Conservation (phyloP, 164 flowering plant genomes). For the Dillenia suffruticosa region DNA sequence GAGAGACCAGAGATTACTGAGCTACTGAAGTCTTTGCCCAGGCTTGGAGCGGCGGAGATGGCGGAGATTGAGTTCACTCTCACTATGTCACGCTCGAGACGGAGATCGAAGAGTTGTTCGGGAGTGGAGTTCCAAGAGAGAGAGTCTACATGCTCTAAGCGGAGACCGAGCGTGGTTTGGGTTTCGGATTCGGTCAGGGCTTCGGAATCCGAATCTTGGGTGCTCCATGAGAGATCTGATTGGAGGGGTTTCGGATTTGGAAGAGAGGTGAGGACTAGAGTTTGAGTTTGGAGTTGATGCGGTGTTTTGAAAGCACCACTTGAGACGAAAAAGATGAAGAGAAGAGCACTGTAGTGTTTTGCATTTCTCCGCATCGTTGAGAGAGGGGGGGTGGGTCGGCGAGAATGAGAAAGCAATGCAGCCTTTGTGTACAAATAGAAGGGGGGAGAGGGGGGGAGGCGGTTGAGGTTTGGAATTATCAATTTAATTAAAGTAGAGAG, state of each 20-base stretch:
- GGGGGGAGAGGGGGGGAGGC: no score
- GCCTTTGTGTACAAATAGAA: no score
- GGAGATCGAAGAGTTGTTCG: constrained; percentile 44
- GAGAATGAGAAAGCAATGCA: no score
- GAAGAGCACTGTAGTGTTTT: constrained; percentile 5
- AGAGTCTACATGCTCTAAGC: constrained; percentile 51
- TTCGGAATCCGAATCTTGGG: constrained; percentile 13
- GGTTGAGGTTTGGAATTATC: no score
- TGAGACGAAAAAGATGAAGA: constrained; percentile 3
- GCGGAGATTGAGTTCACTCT: constrained; percentile 33
- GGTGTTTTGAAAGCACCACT: constrained; percentile 9
- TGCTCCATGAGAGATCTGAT: constrained; percentile 31
- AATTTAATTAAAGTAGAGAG: no score
- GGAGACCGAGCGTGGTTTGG: constrained; percentile 22
- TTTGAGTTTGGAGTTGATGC: constrained; percentile 25
- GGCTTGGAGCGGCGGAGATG: constrained; percentile 10
- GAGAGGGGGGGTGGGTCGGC: not conserved
- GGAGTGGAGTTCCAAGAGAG: constrained; percentile 37
- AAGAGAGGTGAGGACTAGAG: constrained; percentile 35
- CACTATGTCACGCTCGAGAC: constrained; percentile 54
- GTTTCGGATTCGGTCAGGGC: constrained; percentile 4
- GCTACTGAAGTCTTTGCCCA: constrained; percentile 55
- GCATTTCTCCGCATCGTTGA: constrained; percentile 2
- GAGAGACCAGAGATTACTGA: constrained; percentile 69
- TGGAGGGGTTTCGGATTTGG: constrained; percentile 21